Percentiles rank a stretch among this genome's conserved stretches.
Conservation (phyloP, 2,329 filamentous ascomycete species). For the Fusarium nisikadoi region DNA sequence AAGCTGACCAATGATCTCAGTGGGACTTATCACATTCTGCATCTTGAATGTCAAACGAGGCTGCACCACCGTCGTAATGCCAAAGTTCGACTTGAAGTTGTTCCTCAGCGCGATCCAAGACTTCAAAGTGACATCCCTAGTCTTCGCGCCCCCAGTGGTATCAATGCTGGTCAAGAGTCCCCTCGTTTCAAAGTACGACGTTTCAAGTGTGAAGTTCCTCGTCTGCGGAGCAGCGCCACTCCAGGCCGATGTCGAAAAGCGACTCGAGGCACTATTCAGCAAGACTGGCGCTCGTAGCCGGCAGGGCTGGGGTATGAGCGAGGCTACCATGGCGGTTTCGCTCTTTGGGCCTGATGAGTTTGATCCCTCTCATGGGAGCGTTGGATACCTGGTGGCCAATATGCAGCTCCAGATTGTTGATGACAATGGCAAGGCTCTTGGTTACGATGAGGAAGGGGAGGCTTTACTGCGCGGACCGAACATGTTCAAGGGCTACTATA, state of each 20-base stretch:
- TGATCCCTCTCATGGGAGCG: neutral
- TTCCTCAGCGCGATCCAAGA: neutral
- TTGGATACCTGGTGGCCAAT: constrained; percentile 5
- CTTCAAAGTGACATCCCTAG: neutral
- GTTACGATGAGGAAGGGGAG: neutral
- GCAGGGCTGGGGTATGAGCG: constrained; percentile 17
- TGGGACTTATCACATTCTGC: neutral
- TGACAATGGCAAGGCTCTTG: neutral
- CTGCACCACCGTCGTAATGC: constrained; percentile 5
- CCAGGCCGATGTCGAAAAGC: neutral
- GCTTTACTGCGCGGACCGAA: neutral
- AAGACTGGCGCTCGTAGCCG: neutral
- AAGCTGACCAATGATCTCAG: neutral
- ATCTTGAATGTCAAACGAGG: neutral
- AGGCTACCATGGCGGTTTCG: neutral
- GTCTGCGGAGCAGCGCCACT: constrained; percentile 12
- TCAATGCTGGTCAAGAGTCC: neutral
- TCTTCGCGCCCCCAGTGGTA: constrained; percentile 6
- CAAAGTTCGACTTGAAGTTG: neutral
- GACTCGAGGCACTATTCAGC: constrained; percentile 1
- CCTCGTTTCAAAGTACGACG: neutral
- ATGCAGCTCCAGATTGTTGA: neutral
- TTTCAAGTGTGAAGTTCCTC: neutral
- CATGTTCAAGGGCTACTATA: constrained; percentile 3
- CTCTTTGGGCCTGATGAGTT: constrained; percentile 11